phyloP scores from a whole-genome alignment of 148 eudicot genomes.

The Chenopodium formosanum region DNA sequence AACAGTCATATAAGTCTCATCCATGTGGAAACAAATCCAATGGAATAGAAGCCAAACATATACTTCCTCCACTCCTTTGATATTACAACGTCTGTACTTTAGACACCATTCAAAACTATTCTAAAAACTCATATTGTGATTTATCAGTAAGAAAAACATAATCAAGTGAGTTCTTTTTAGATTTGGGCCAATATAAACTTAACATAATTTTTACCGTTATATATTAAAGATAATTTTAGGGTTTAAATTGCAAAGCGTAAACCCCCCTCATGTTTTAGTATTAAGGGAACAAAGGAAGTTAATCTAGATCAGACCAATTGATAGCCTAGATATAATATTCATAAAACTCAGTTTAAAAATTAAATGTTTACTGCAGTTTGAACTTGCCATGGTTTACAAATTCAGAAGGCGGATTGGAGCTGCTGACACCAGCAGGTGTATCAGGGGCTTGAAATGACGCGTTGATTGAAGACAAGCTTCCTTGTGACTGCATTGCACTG shows the following conservation, averaged over 20 bases:
- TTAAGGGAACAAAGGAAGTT: neutral
- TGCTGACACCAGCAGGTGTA: slow-evolving; percentile 43
- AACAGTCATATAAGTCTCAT: neutral
- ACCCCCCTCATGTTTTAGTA: too few species aligned
- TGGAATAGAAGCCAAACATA: neutral
- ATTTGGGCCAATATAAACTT: too few species aligned
- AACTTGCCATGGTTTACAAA: slow-evolving; percentile 78
- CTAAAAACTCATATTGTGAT: too few species aligned
- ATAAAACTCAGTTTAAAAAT: neutral
- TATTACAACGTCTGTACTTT: too few species aligned
- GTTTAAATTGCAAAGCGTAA: too few species aligned
- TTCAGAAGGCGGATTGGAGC: slow-evolving; percentile 52
- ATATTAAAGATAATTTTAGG: too few species aligned
- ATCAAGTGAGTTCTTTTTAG: too few species aligned
- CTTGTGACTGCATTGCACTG: slow-evolving; percentile 55
- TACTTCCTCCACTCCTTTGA: neutral
- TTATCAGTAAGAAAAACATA: too few species aligned
- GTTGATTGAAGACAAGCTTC: slow-evolving; percentile 66
- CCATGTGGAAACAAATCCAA: neutral
- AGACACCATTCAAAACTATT: too few species aligned
- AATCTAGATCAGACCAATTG: neutral
- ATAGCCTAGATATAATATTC: too few species aligned
- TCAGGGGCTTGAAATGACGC: slow-evolving; percentile 47
- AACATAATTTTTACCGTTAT: too few species aligned
- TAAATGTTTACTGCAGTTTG: neutral